Base-by-base conservation (phyloP, 2,329 filamentous ascomycete genomes). In the Diaporthe capsici region DNA sequence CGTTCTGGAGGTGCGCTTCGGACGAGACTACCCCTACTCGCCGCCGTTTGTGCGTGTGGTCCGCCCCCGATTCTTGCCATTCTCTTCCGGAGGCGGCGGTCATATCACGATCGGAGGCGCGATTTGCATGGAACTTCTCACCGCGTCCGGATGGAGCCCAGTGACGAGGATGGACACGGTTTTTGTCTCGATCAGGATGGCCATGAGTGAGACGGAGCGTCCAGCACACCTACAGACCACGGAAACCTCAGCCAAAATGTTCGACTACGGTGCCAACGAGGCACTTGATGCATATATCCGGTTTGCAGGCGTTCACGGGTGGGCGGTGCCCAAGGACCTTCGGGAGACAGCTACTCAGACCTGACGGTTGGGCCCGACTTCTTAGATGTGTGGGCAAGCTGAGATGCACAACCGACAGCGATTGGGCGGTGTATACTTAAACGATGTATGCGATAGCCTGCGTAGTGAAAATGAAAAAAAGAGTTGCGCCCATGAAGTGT, bases 41-140 rank as follows among this genome's bases (percentile, higher is more conserved):
- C 96, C 96, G 4, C 96, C 96, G 0, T 98, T 98, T 80, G 91
- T 98, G 39, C 92, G 96, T 9, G 92, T 98, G 22, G 89, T 98
- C 72, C 91, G 93, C 8, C 96, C 96, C 1, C 92, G 93, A 6
- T 96, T 98, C 82, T 82, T 96, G 28, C 88, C 91, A 2, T 96
- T 96, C 80, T 82, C 86, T 37, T 79, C 86, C 6, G 95, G 95
- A 6, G 96, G 95, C 28, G 96, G 74, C 25, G 75, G 75, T 25
- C 75, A 76, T 28, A 93, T 98, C 76, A 98, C 96, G 0, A 86
- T 88, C 1, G 96, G 96, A 34, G 96, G 96, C 1, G 94, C 95
- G 1, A 91, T 98, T 85, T 92, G 90, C 83, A 96, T 97, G 91
- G 93, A 97, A 83, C 88, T 97, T 6, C 88, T 98, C 77, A 98